These are phyloP conservation scores for Fragaria vesca DNA, from an alignment of 306 rosid genomes.

Conservation along the genomic window DNA sequence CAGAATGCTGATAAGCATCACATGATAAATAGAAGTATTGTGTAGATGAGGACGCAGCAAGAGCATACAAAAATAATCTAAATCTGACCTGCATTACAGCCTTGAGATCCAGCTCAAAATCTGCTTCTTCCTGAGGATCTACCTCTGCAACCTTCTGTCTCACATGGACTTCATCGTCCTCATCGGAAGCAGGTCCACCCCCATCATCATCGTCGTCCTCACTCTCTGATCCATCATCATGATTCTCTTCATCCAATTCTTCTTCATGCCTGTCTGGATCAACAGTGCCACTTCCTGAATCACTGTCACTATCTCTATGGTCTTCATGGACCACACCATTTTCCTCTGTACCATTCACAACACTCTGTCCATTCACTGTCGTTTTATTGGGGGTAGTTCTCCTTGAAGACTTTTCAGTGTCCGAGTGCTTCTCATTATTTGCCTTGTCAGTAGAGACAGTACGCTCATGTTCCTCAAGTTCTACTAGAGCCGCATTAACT, in stretches of 20 bases:
- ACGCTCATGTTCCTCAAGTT: slow-evolving; percentile 81
- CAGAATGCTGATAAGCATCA: not conserved
- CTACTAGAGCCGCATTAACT: slow-evolving; percentile 78
- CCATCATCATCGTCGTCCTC: slow-evolving; percentile 84
- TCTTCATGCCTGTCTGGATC: slow-evolving; percentile 78
- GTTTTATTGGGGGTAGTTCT: slow-evolving; percentile 42
- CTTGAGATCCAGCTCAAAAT: slow-evolving; percentile 85
- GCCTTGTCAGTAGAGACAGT: slow-evolving; percentile 59
- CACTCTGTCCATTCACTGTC: slow-evolving; percentile 56
- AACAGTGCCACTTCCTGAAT: slow-evolving; percentile 76
- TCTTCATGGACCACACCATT: slow-evolving; percentile 66
- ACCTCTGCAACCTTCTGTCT: slow-evolving; percentile 81
- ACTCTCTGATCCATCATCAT: slow-evolving; percentile 72
- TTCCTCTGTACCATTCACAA: slow-evolving; percentile 56
- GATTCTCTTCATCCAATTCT: slow-evolving; percentile 80
- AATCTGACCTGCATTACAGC: slow-evolving; percentile 85
- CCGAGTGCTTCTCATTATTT: slow-evolving; percentile 65
- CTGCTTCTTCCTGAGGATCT: slow-evolving; percentile 92
- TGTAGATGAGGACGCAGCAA: slow-evolving; percentile 11
- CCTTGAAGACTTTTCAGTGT: slow-evolving; percentile 57
- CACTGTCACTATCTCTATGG: slow-evolving; percentile 69
- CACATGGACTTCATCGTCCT: slow-evolving; percentile 93
- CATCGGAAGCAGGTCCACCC: slow-evolving; percentile 82
- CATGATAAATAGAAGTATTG: not conserved
- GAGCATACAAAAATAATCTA: slow-evolving; percentile 22